These are phyloP conservation scores for Fusarium cyanostomum DNA, from an alignment of 2,329 filamentous ascomycete genomes.

Conservation along the genomic window DNA sequence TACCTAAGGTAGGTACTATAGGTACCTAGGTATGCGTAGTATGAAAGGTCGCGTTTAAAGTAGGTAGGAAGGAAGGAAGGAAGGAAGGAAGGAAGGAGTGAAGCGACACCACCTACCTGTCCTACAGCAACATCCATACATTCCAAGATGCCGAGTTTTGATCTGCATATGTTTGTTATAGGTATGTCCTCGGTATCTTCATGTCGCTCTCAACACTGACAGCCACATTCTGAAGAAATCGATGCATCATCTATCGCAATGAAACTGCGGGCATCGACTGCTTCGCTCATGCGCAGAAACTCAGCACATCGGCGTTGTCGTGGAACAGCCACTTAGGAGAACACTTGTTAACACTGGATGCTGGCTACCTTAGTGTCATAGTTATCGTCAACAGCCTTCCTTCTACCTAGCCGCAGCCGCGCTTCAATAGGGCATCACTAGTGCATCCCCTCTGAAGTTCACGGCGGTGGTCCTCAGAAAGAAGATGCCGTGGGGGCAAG, in stretches of 20 bases:
- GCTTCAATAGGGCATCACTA: constrained; percentile 1
- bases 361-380: constrained; percentile 4
- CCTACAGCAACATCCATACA: background rate
- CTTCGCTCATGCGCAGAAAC: background rate
- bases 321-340: constrained; percentile 1
- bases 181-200: background rate
- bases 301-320: no score
- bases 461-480: background rate
- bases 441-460: background rate
- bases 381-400: constrained; percentile 25
- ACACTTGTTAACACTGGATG: background rate
- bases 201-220: background rate
- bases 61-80: no score
- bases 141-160: background rate
- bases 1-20: no score
- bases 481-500: constrained; percentile 5
- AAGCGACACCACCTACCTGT: background rate
- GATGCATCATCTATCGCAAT: background rate
- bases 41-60: no score
- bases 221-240: background rate
- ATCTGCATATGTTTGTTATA: background rate
- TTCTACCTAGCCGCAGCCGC: constrained; percentile 5
- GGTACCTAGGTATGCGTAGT: no score
- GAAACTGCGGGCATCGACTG: background rate
- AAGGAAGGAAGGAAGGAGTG: background rate